Conservation (phyloP, 441 rosid genomes). For the Gossypium gossypioides region DNA sequence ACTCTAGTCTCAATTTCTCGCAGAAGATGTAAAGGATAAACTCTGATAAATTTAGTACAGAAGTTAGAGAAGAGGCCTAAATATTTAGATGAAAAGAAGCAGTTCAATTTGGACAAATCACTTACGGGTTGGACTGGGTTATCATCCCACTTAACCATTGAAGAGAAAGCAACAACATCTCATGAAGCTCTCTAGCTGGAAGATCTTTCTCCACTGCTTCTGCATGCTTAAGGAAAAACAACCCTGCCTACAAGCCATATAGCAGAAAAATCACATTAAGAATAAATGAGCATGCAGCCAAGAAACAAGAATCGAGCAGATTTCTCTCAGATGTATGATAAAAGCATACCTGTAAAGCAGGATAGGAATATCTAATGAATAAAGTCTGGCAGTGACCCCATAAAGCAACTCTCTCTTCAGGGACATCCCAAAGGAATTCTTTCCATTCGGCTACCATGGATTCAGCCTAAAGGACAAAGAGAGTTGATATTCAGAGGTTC, state of each 20-base stretch:
- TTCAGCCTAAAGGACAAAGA: slow-evolving; percentile 61
- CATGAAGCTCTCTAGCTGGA: slow-evolving; percentile 85
- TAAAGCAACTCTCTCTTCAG: slow-evolving; percentile 93
- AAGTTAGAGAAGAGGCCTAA: slow-evolving; percentile 24
- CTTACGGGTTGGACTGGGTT: slow-evolving; percentile 78
- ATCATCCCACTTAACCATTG: slow-evolving; percentile 97
- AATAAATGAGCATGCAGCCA: slow-evolving; percentile 19
- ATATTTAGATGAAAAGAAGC: slow-evolving; percentile 5
- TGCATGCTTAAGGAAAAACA: slow-evolving; percentile 91
- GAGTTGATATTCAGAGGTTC: slow-evolving; percentile 3
- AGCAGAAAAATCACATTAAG: slow-evolving; percentile 11
- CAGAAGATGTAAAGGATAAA: slow-evolving; percentile 78
- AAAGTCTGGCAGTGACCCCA: slow-evolving; percentile 97
- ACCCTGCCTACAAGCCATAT: slow-evolving; percentile 65
- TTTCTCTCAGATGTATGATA: slow-evolving; percentile 10
- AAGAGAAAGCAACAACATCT: slow-evolving; percentile 79
- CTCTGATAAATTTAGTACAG: slow-evolving; percentile 43
- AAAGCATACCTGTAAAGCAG: slow-evolving; percentile 63
- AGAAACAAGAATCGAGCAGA: slow-evolving; percentile 13
- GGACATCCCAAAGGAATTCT: slow-evolving; percentile 99
- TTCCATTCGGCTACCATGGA: slow-evolving; percentile 99
- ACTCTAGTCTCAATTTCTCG: slow-evolving; percentile 97
- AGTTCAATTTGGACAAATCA: slow-evolving; percentile 20
- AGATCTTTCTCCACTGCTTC: slow-evolving; percentile 94
- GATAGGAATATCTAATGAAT: slow-evolving; percentile 78